Percentiles rank a stretch among this genome's conserved stretches.
Evolutionary conservation across 345 rosid species (phyloP).

Genomic region (Litchi chinensis): DNA sequence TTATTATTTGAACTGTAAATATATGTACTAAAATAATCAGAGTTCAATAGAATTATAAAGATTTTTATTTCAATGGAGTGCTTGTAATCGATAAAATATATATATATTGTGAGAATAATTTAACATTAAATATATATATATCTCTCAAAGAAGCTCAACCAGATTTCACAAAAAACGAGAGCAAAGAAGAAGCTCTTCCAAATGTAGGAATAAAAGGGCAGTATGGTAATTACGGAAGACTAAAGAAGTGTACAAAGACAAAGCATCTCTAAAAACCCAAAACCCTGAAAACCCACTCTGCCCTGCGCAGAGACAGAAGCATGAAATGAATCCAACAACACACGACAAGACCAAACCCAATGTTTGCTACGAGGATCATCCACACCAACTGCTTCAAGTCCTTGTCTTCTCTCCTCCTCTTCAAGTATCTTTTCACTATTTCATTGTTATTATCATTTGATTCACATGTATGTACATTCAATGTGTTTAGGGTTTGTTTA

Average conservation of each 20-base stretch:
- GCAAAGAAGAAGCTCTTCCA: too few species aligned
- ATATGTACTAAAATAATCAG: too few species aligned
- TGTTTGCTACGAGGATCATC: conserved; percentile 65
- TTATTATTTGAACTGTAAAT: too few species aligned
- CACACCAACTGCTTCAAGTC: conserved; percentile 44
- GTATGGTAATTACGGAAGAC: background rate
- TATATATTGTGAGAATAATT: too few species aligned
- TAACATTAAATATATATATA: too few species aligned
- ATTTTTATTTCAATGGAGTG: too few species aligned
- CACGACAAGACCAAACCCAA: conserved; percentile 24
- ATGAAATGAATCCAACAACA: conserved; percentile 5
- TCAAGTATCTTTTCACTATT: conserved; percentile 41
- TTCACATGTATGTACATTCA: background rate
- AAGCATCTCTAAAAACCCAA: conserved; percentile 18
- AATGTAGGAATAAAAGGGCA: too few species aligned
- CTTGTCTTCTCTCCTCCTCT: conserved; percentile 52
- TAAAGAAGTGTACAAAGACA: background rate
- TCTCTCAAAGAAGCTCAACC: too few species aligned
- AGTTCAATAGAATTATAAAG: too few species aligned
- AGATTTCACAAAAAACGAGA: too few species aligned
- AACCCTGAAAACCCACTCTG: conserved; percentile 21
- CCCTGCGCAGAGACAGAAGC: background rate
- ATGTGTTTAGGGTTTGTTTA: background rate
- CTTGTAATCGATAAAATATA: too few species aligned
- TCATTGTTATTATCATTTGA: background rate